Evolutionary conservation across 257 asterid species (phyloP).

Genomic region (Capsicum rhomboideum): DNA sequence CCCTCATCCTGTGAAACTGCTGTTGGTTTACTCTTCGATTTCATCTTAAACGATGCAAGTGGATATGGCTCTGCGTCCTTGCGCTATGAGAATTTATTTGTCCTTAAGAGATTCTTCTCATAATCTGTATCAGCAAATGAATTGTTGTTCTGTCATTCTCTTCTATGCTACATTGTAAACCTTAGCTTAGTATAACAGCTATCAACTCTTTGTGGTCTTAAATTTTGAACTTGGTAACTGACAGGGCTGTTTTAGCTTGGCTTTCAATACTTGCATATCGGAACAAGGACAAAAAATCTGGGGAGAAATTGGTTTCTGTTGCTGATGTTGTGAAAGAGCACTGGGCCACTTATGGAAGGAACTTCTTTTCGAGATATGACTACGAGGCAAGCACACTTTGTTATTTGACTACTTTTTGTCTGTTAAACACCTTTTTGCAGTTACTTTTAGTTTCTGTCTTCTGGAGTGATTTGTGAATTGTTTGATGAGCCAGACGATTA

Average conservation of each 20-base stretch:
- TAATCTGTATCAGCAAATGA: neutral
- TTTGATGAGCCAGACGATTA: neutral
- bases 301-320: conserved; percentile 79
- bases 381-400: conserved; percentile 59
- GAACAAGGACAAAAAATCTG: conserved; percentile 76
- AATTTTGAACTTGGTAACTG: conserved; percentile 1
- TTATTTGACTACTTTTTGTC: conserved; percentile 6
- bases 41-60: neutral
- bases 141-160: neutral
- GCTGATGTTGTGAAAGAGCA: conserved; percentile 77
- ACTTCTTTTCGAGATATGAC: conserved; percentile 93
- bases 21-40: neutral
- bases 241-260: conserved; percentile 99
- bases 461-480: neutral
- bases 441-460: neutral
- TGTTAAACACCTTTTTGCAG: neutral
- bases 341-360: conserved; percentile 95
- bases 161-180: neutral
- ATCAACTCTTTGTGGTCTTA: neutral
- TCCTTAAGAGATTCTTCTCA: neutral
- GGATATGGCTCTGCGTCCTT: neutral
- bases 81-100: neutral
- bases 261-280: conserved; percentile 78
- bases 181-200: neutral
- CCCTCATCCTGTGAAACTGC: neutral